These are phyloP conservation scores for Pezicula radicicola DNA, from an alignment of 2,329 filamentous ascomycete genomes.

Conservation along the genomic window DNA sequence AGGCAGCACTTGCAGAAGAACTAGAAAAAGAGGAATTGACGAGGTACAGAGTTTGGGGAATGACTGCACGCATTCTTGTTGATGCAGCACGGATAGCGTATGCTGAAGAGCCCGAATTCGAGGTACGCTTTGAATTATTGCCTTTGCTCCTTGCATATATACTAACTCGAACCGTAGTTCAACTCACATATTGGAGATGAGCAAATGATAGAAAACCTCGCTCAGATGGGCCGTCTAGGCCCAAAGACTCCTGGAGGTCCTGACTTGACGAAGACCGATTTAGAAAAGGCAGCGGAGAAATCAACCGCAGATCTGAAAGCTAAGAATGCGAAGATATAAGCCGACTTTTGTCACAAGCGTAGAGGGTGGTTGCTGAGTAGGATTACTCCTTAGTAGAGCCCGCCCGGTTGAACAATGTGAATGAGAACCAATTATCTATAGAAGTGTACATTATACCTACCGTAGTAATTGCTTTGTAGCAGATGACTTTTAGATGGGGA, in stretches of 20 bases:
- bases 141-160: conserved; percentile 30
- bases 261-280: conserved; percentile 46
- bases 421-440: not conserved
- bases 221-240: conserved; percentile 53
- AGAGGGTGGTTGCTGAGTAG: not conserved
- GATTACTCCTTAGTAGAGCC: not conserved
- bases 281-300: conserved; percentile 35
- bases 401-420: not conserved
- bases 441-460: not conserved
- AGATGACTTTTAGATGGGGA: no score
- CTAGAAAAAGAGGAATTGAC: conserved; percentile 46
- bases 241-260: conserved; percentile 44
- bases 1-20: conserved; percentile 41
- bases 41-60: conserved; percentile 86
- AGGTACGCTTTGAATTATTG: conserved; percentile 43
- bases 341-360: not conserved
- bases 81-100: conserved; percentile 87
- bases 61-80: conserved; percentile 89
- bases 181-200: conserved; percentile 46
- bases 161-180: conserved; percentile 17
- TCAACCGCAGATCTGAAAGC: not conserved
- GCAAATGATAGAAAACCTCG: conserved; percentile 56
- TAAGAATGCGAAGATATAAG: conserved; percentile 8
- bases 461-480: not conserved
- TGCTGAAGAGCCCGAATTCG: conserved; percentile 78